Evolutionary conservation across 2,329 filamentous ascomycete species (phyloP).

Genomic region (Aspergillus versicolor): DNA sequence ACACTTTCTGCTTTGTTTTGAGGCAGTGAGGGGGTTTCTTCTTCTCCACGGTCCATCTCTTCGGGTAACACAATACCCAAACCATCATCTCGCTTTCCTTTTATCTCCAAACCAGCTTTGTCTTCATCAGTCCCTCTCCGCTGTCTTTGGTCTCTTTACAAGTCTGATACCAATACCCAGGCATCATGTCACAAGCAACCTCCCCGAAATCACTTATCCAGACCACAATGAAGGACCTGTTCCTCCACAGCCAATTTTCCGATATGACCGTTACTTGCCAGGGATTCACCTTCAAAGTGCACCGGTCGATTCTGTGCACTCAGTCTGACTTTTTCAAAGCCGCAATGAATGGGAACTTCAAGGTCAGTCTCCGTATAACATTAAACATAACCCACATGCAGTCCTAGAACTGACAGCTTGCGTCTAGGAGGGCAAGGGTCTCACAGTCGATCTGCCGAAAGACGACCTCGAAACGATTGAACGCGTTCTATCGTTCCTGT

Average conservation of each 20-base stretch:
- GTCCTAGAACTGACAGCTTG: too few species aligned
- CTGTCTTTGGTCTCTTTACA: background rate
- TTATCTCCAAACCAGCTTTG: too few species aligned
- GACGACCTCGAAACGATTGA: too few species aligned
- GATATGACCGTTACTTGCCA: conserved; percentile 1
- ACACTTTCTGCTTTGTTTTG: too few species aligned
- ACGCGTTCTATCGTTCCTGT: background rate
- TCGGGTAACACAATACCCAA: too few species aligned
- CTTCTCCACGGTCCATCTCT: too few species aligned
- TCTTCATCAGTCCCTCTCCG: too few species aligned
- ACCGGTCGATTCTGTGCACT: background rate
- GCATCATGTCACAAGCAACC: background rate
- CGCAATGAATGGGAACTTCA: background rate
- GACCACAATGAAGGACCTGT: background rate
- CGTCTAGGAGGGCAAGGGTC: too few species aligned
- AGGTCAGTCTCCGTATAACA: background rate
- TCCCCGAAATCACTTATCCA: background rate
- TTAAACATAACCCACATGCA: too few species aligned
- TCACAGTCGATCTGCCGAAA: background rate
- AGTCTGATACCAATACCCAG: background rate
- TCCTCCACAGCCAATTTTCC: background rate
- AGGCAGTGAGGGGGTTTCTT: too few species aligned
- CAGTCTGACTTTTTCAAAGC: background rate
- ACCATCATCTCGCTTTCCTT: too few species aligned
- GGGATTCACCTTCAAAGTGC: background rate